phyloP scores from a whole-genome alignment of 2,329 filamentous ascomycete species.

The Aaosphaeria pasadenensis region DNA sequence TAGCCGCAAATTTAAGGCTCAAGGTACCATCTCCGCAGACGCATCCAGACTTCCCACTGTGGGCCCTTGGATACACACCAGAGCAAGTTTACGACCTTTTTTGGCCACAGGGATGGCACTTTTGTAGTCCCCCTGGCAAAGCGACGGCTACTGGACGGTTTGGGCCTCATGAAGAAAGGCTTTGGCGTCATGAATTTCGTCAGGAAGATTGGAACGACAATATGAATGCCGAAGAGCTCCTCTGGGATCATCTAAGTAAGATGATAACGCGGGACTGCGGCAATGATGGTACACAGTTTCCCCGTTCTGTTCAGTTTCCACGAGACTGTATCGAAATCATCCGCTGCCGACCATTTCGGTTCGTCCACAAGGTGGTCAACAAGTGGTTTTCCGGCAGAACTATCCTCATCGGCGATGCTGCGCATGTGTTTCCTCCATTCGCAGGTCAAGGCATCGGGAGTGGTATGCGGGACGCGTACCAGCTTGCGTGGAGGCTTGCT shows the following conservation, averaged over 20 bases:
- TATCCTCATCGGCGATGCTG: slow-evolving; percentile 6
- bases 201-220: background rate
- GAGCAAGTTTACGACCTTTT: background rate
- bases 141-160: background rate
- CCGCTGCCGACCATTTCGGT: slow-evolving; percentile 1
- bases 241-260: slow-evolving; percentile 7
- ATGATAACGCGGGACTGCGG: background rate
- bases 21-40: slow-evolving; percentile 43
- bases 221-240: slow-evolving; percentile 3
- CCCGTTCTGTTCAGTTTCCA: background rate
- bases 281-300: slow-evolving; percentile 2
- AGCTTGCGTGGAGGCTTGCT: slow-evolving; percentile 1
- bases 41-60: slow-evolving; percentile 21
- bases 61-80: background rate
- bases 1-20: slow-evolving; percentile 48
- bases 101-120: background rate
- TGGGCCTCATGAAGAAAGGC: background rate
- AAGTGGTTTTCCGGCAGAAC: slow-evolving; percentile 2
- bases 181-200: background rate
- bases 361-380: slow-evolving; percentile 5
- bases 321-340: slow-evolving; percentile 1
- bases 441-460: slow-evolving; percentile 6
- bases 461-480: slow-evolving; percentile 5
- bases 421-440: slow-evolving; percentile 11
- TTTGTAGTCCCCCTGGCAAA: background rate